A percentile compares a stretch with the other conserved stretches of the same genome.
These are phyloP conservation scores for Dittrichia graveolens DNA, from an alignment of 129 eudicot species.

Conservation along the genomic window DNA sequence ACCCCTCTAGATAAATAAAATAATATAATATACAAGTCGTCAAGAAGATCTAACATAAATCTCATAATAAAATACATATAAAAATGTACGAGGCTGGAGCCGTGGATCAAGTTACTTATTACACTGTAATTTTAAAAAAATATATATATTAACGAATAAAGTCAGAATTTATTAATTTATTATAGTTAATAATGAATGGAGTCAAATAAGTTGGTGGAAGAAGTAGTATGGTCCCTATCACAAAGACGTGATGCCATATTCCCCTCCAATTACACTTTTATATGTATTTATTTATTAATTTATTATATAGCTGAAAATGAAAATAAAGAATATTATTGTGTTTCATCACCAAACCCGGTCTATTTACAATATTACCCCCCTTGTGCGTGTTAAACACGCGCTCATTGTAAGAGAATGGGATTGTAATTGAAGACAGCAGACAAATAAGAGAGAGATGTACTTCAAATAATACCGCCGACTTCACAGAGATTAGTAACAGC, in stretches of 20 bases:
- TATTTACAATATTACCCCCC: neutral
- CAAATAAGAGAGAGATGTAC: neutral
- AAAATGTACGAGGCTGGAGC: no score
- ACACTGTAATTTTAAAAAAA: no score
- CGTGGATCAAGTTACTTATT: no score
- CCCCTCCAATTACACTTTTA: neutral
- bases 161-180: no score
- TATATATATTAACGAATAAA: no score
- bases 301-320: no score
- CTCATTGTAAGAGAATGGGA: neutral
- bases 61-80: no score
- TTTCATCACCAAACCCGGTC: constrained; percentile 21
- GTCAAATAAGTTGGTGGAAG: constrained; percentile 13
- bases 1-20: no score
- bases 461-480: constrained; percentile 23
- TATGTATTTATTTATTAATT: no score
- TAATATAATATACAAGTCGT: no score
- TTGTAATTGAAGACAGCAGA: neutral
- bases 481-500: constrained; percentile 13
- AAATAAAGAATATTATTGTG: neutral
- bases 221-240: constrained; percentile 12
- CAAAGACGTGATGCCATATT: constrained; percentile 14
- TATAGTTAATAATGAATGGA: neutral
- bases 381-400: constrained; percentile 1
- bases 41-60: no score